Conservation (phyloP, 2,329 filamentous ascomycete genomes). For the Delphinella strobiligena region DNA sequence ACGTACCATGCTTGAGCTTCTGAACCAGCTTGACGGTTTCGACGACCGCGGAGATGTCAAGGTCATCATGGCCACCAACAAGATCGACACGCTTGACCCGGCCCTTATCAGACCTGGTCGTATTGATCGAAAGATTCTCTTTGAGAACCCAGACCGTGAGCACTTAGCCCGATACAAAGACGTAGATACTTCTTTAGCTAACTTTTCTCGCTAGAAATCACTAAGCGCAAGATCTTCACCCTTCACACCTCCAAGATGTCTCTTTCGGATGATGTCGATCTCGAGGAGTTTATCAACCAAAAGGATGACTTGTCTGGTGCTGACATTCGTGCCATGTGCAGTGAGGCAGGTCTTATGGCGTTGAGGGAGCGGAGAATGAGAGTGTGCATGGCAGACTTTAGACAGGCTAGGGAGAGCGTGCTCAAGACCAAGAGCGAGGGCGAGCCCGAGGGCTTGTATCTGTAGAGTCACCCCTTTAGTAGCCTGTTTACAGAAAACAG, state of each 20-base stretch:
- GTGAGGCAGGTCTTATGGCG: constrained; percentile 88
- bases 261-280: constrained; percentile 87
- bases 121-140: constrained; percentile 94
- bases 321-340: constrained; percentile 98
- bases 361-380: constrained; percentile 92
- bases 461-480: constrained; percentile 49
- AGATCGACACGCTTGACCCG: constrained; percentile 95
- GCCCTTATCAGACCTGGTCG: constrained; percentile 91
- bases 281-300: constrained; percentile 96
- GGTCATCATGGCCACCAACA: constrained; percentile 99
- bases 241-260: constrained; percentile 99
- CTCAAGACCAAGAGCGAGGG: constrained; percentile 98
- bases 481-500: constrained; percentile 26
- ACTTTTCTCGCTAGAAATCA: no score
- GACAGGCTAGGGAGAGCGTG: constrained; percentile 81
- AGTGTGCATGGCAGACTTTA: constrained; percentile 97
- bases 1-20: constrained; percentile 93
- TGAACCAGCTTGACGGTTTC: constrained; percentile 97
- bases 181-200: neutral
- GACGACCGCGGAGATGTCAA: constrained; percentile 98
- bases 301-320: constrained; percentile 96
- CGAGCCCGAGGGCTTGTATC: constrained; percentile 94
- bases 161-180: no score
- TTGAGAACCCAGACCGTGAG: constrained; percentile 59
- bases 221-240: constrained; percentile 94